A percentile compares a stretch with the other conserved stretches of the same genome.
These are phyloP conservation scores for Podila clonocystis DNA, from an alignment of 192 early-diverging fungal genomes.

Conservation along the genomic window DNA sequence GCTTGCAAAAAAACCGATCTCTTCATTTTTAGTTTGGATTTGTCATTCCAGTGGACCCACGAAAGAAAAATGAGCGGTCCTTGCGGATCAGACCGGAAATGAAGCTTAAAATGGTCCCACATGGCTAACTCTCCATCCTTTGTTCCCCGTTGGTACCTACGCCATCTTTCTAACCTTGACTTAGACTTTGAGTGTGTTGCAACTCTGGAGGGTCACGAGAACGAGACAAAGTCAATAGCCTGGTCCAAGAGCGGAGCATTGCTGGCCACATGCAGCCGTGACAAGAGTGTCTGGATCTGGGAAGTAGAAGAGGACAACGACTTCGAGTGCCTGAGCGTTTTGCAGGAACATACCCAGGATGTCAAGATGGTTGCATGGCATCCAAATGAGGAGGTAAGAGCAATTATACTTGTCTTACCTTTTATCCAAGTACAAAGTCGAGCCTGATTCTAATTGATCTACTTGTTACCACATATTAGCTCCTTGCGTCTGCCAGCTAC, in stretches of 20 bases:
- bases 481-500: slow-evolving; percentile 89
- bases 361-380: slow-evolving; percentile 97
- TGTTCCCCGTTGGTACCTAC: neutral
- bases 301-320: slow-evolving; percentile 88
- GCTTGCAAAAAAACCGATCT: neutral
- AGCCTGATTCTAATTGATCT: slow-evolving; percentile 1
- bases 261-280: slow-evolving; percentile 93
- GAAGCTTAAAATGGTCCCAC: neutral
- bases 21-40: neutral
- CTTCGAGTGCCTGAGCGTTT: slow-evolving; percentile 94
- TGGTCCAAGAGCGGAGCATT: slow-evolving; percentile 87
- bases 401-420: neutral
- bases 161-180: neutral
- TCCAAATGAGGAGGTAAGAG: slow-evolving; percentile 76
- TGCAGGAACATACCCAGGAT: slow-evolving; percentile 97
- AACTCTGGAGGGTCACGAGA: slow-evolving; percentile 97
- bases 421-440: slow-evolving; percentile 56
- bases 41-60: neutral
- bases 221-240: slow-evolving; percentile 94
- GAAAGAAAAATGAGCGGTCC: too few species aligned
- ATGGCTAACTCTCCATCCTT: neutral
- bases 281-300: slow-evolving; percentile 99
- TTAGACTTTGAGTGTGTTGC: slow-evolving; percentile 89
- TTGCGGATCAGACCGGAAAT: slow-evolving; percentile 25
- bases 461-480: slow-evolving; percentile 4